Evolutionary conservation across 2,329 filamentous ascomycete genomes (phyloP), one percentile per base, ranked within the genome.

Genomic region (Nigrospora sphaerica): DNA sequence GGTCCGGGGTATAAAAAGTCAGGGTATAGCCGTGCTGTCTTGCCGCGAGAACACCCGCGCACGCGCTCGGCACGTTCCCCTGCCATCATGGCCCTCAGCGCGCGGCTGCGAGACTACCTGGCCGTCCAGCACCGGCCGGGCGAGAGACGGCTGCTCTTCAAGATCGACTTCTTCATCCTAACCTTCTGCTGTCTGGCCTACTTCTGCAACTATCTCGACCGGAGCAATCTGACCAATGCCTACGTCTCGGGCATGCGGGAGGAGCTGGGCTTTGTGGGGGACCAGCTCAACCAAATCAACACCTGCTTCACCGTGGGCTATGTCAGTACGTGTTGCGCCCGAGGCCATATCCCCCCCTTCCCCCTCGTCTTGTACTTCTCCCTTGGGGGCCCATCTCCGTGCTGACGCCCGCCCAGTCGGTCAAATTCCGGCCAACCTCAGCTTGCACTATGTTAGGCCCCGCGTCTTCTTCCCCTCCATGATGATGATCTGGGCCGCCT

Each of bases 101-200:
- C 55, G 5, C 53, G 33, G 34, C 36, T 63, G 11, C 54, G 52
- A 42, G 54, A 57, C 33, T 62, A 62, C 44, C 58, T 63, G 46
- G 59, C 57, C 46, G 53, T 50, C 40, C 57, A 59, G 13, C 62
- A 62, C 45, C 51, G 56, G 35, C 59, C 60, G 19, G 59, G 59
- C 13, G 70, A 73, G 53, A 60, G 62, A 32, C 68, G 66, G 48
- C 61, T 82, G 31, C 64, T 83, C 6, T 70, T 68, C 36, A 81
- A 79, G 63, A 77, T 81, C 41, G 80, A 83, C 57, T 82, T 81
- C 54, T 83, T 82, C 62, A 82, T 83, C 53, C 60, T 83, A 39
- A 80, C 75, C 0, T 83, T 83, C 55, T 83, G 80, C 60, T 83
- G 79, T 55, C 56, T 83, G 42, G 74, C 70, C 52, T 79, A 78